Evolutionary conservation across 495 filamentous ascomycete genomes (phyloP), one percentile per base, ranked within the genome.

Genomic region (Hypoxylon fuscum): DNA sequence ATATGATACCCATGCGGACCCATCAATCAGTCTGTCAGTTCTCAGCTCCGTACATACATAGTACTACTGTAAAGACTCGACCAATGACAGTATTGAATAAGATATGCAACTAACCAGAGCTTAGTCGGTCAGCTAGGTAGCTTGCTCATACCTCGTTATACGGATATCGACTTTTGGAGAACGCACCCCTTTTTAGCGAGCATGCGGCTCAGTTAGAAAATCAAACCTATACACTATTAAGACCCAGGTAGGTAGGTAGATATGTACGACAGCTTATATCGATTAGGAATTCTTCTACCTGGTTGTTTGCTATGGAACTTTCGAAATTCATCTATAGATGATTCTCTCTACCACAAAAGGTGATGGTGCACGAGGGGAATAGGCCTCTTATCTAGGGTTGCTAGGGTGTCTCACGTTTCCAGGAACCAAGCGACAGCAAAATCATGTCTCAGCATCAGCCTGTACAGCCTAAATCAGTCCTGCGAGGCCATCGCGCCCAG

Each of bases 401-500:
- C n/a, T n/a, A n/a, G n/a, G n/a, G 12, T 23, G 7, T 18, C 38
- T 35, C 31, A 44, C 34, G 21, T 21, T 29, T 32, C 42, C 20
- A 35, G 42, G 11, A 34, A 14, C 6, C 37, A 35, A 35, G 8
- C 15, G 3, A 3, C 9, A 25, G 18, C 5, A 38, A 52, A 55
- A 62, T 23, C 21, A 72, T 72, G 69, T 51, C 67, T 53, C 60
- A 72, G 18, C 57, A 59, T 29, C 59, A 48, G 18, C 86, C 87
- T 25, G 83, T 88, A 23, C 89, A 91, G 62, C 93, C 93, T 44
- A 81, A 84, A 46, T 94, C 95, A 69, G 86, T 98, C 44, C 84
- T 98, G 27, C 89, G 95, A 64, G 95, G 95, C 49, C 95, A 98
- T 76, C 80, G 83, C 23, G 77, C 90, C 1, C 87, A 90, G 51